Percentiles rank a stretch among this genome's conserved stretches.
phyloP scores from a whole-genome alignment of 2,329 filamentous ascomycete species.

The Hortaea werneckii region DNA sequence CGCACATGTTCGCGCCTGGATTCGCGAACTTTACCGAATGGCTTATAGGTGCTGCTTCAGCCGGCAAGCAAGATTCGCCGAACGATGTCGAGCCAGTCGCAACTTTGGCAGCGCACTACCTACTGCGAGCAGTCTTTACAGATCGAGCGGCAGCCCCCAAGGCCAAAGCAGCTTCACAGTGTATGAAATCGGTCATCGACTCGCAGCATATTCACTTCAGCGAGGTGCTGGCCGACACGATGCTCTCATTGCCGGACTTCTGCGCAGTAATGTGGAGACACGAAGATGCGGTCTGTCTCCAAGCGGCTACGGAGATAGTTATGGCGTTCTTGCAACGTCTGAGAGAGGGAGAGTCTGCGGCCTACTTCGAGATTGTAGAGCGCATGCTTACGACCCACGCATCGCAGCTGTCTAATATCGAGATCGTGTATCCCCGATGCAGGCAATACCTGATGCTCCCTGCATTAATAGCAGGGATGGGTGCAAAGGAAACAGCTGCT shows the following conservation, averaged over 20 bases:
- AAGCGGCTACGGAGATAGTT: background rate
- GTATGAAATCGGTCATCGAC: background rate
- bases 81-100: background rate
- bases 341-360: background rate
- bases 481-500: constrained; percentile 7
- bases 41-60: constrained; percentile 3
- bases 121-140: background rate
- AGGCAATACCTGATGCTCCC: constrained; percentile 3
- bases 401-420: background rate
- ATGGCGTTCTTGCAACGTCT: background rate
- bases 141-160: background rate
- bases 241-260: background rate
- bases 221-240: background rate
- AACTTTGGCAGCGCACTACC: background rate
- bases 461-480: constrained; percentile 5
- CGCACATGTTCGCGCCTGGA: constrained; percentile 15
- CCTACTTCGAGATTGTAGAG: background rate
- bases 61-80: background rate
- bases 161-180: background rate
- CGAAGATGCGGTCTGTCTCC: background rate
- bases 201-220: background rate
- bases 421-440: background rate
- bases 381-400: background rate
- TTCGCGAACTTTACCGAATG: constrained; percentile 13
- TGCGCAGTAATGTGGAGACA: background rate